Base-by-base conservation (phyloP, 495 filamentous ascomycete genomes). In the Cudoniella acicularis region DNA sequence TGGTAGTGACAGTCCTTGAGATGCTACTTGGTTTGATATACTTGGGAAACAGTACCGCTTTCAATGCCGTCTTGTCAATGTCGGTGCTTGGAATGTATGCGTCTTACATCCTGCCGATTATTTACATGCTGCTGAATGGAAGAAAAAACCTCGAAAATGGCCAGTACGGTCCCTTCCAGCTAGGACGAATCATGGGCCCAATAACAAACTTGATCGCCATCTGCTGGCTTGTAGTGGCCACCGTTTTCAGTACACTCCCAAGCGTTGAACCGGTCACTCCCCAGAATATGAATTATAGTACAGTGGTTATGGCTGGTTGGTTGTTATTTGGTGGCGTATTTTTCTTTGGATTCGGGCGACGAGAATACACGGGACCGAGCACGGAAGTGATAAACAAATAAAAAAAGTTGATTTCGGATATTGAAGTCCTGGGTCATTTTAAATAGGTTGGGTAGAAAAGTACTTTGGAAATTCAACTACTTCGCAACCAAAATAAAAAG, bases 281-380 rank as follows among this genome's bases (percentile, higher is more conserved):
- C 9, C 54, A 72, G 3, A 81, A 72, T 23, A 80, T 84, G 69
- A 84, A 85, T 61, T 85, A 77, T 63, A 69, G 69, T 17, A 70
- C 75, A 1, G 69, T 76, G 10, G 73, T 79, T 20, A 69, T 76
- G 48, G 75, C 67, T 1, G 65, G 66, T 18, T 72, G 75, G 27
- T 63, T 77, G 49, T 10, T 72, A 1, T 76, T 79, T 54, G 70
- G 71, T 2, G 61, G 69, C 41, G 60, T 62, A 1, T 74, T 74
- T 61, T 81, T 75, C 69, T 60, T 77, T 41, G 43, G 70, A 36
- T 67, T 70, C n/a, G 78, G 75, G 16, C 71, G 70, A 50, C 58
- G 60, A 45, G 25, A 56, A n/a, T 75, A 73, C 54, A 52, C 54
- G 25, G 69, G 71, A 2, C 71, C 72, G 46, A 54, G 65, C 25